Evolutionary conservation across 106 monocot species (phyloP), one percentile per base, ranked within the genome.

Genomic region (Dioscorea alata): DNA sequence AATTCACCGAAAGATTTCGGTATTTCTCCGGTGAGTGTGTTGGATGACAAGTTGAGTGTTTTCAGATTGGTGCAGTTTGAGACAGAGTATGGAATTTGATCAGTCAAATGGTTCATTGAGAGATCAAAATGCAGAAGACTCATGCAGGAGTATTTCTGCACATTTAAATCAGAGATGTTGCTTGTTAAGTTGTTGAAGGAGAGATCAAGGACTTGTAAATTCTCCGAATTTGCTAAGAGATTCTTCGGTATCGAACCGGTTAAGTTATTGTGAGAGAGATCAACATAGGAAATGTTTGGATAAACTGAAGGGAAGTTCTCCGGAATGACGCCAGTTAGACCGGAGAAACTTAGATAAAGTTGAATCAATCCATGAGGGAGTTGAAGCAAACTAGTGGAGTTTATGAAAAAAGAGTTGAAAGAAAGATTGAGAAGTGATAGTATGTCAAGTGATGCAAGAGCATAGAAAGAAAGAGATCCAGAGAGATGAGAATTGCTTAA

Each of bases 131-230:
- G 49, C 6, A 69, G 18, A 65, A 94, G 61, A 64, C 63, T 78
- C 31, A 63, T 65, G 79, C 84, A 86, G 33, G 82, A 79, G 33
- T 42, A 42, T 6, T 51, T 73, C 31, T 57, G 71, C 15, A 83
- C 53, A 14, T 68, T 59, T 8, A 85, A 16, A 63, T 31, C 66
- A 14, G 81, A 80, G n/a, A 86, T 75, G 60, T 66, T 42, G 59
- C 84, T 72, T 0, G 86, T 80, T 10, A 94, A 61, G 72, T 81
- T 87, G 73, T 94, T 94, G 68, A 48, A 84, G 10, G 90, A 94
- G 35, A 90, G 64, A 73, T 94, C 90, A 2, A 94, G 65, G 33
- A 78, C 58, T 64, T 80, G 84, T 10, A 90, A 73, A 49, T 60
- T 86, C 34, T 50, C 18, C 2, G 78, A 71, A 22, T 73, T 69